Conservation (phyloP, 345 rosid species). For the Eutrema yunnanense region DNA sequence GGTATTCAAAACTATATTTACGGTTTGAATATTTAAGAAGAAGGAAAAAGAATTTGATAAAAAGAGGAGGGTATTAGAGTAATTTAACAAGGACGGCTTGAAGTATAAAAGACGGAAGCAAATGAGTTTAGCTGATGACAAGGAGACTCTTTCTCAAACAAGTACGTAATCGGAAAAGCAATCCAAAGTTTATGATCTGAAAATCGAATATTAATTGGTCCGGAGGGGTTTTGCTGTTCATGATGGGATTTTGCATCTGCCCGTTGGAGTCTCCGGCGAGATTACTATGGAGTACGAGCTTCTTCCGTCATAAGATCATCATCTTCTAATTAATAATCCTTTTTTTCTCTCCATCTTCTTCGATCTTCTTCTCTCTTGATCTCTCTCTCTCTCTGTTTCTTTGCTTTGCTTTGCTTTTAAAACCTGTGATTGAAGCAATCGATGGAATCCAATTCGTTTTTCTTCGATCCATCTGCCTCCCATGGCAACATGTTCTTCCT, state of each 20-base stretch:
- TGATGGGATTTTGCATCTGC: slow-evolving; percentile 88
- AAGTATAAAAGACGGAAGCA: slow-evolving; percentile 9
- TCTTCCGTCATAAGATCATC: slow-evolving; percentile 95
- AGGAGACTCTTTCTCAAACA: background rate
- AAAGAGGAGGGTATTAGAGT: slow-evolving; percentile 2
- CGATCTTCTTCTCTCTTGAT: background rate
- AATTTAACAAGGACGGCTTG: background rate
- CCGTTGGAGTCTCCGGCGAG: slow-evolving; percentile 84
- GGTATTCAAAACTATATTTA: background rate
- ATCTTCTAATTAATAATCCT: slow-evolving; percentile 41
- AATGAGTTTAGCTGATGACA: slow-evolving; percentile 15
- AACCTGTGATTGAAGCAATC: background rate
- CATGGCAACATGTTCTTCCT: slow-evolving; percentile 61
- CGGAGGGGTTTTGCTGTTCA: slow-evolving; percentile 8
- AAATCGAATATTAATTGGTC: background rate
- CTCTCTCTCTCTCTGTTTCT: background rate
- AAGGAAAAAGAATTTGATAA: too few species aligned
- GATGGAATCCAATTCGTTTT: slow-evolving; percentile 67
- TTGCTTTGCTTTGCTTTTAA: background rate
- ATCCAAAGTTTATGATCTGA: background rate
- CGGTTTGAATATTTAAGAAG: background rate
- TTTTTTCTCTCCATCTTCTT: too few species aligned
- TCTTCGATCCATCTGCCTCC: slow-evolving; percentile 53
- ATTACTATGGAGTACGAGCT: slow-evolving; percentile 91
- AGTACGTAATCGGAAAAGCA: too few species aligned